Evolutionary conservation across 2,329 filamentous ascomycete genomes (phyloP), one percentile per base, ranked within the genome.

Genomic region (Dactylellina parvicollis): DNA sequence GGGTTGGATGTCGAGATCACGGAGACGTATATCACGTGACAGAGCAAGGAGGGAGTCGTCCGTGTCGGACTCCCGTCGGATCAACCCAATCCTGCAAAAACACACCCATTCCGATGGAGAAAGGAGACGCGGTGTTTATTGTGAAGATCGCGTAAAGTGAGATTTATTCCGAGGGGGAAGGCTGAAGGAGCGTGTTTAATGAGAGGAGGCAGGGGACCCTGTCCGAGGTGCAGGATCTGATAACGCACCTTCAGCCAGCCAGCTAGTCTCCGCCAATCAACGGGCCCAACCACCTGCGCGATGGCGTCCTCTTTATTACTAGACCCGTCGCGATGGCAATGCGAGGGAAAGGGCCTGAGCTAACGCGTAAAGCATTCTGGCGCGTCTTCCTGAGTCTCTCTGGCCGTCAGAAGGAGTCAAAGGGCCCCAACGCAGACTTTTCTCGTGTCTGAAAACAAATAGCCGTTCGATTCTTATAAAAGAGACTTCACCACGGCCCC

Each of bases 371-470:
- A 10, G 20, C n/a, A 44, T 38, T 5, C 34, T 38, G 4, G 40
- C 52, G 20, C 52, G 18, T 42, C 34, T 30, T 18, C 22, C 47
- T n/a, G 12, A 12, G 5, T 32, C 5, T 5, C 9, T 18, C 28
- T 9, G 12, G 20, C n/a, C 26, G 9, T 49, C 44, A 18, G 22
- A 18, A 44, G 16, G 2, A 30, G 26, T n/a, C n/a, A 46, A 24
- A 22, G 14, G 18, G 4, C 24, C 4, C 32, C 46, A 64, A 64
- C 47, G 59, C 46, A 22, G 55, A 10, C 20, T 14, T 26, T 32
- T 38, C 57, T 57, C 57, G 66, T 59, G 57, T 42, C 66, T 8
- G 57, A 72, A 64, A 72, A 72, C 66, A 72, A 73, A 73, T 54
- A 60, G 10, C 7, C 18, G 18, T 30, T n/a, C n/a, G n/a, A n/a